These are phyloP conservation scores for Pseudocercospora ulei DNA, from an alignment of 2,329 filamentous ascomycete genomes.

Conservation along the genomic window DNA sequence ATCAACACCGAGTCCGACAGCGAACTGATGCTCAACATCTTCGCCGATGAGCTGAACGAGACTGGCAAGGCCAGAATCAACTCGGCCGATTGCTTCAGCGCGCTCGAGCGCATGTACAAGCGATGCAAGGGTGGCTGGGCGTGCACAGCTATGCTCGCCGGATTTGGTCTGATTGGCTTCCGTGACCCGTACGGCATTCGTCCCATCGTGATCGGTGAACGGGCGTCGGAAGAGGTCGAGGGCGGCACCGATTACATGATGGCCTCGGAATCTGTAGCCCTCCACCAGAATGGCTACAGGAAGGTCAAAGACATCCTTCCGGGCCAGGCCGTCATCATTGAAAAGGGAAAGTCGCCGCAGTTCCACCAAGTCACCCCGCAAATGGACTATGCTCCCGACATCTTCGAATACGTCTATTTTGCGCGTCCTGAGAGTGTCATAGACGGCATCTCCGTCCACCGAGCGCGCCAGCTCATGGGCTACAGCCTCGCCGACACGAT, in stretches of 20 bases:
- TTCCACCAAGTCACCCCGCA: slow-evolving; percentile 64
- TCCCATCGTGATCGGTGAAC: slow-evolving; percentile 67
- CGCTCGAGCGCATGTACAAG: slow-evolving; percentile 61
- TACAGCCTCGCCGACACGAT: slow-evolving; percentile 67
- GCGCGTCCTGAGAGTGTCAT: slow-evolving; percentile 71
- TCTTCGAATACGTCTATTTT: slow-evolving; percentile 84
- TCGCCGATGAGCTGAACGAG: slow-evolving; percentile 70
- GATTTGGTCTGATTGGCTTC: slow-evolving; percentile 72
- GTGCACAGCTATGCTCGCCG: slow-evolving; percentile 70
- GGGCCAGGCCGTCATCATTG: slow-evolving; percentile 74
- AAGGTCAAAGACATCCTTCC: slow-evolving; percentile 69
- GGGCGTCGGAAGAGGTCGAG: slow-evolving; percentile 41
- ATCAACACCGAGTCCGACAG: slow-evolving; percentile 87
- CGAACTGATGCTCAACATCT: slow-evolving; percentile 80
- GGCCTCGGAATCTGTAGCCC: slow-evolving; percentile 77
- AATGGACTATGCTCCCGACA: slow-evolving; percentile 67
- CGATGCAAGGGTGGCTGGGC: slow-evolving; percentile 67
- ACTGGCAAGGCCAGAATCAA: slow-evolving; percentile 75
- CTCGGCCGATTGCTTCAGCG: slow-evolving; percentile 63
- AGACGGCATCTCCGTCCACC: slow-evolving; percentile 79
- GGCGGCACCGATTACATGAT: slow-evolving; percentile 74
- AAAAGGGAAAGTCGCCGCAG: slow-evolving; percentile 63
- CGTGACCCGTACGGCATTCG: slow-evolving; percentile 73
- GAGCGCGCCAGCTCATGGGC: slow-evolving; percentile 79
- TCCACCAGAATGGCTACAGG: slow-evolving; percentile 69